A percentile compares a stretch with the other conserved stretches of the same genome.
Evolutionary conservation across 2,329 filamentous ascomycete genomes (phyloP).

Genomic region (Chalaropsis ovoidea): DNA sequence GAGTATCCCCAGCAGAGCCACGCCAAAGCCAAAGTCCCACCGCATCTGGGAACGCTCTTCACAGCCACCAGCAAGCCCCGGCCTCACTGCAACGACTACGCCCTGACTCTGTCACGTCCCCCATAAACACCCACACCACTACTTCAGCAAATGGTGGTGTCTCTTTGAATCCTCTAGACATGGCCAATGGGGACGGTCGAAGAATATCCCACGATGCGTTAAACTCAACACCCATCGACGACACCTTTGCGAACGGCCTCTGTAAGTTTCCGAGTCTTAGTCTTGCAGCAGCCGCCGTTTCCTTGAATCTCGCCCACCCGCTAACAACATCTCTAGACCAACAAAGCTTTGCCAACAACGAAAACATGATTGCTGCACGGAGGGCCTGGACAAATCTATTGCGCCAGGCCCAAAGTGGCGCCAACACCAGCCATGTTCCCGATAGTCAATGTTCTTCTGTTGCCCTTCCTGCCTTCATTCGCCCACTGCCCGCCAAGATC

Average conservation of each 20-base stretch:
- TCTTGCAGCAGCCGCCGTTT: conserved; percentile 3
- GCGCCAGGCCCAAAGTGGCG: conserved; percentile 29
- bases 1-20: conserved; percentile 16
- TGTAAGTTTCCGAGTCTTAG: conserved; percentile 8
- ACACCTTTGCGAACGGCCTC: conserved; percentile 6
- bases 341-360: conserved; percentile 28
- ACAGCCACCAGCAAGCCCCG: conserved; percentile 8
- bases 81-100: not conserved
- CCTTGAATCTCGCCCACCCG: conserved; percentile 32
- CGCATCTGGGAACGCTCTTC: not conserved
- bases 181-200: conserved; percentile 4
- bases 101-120: not conserved
- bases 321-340: conserved; percentile 30
- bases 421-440: conserved; percentile 23
- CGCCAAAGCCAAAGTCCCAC: conserved; percentile 16
- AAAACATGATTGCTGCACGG: conserved; percentile 22
- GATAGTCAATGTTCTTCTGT: conserved; percentile 13
- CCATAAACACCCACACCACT: not conserved
- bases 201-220: not conserved
- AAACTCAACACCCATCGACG: not conserved
- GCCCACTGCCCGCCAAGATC: conserved; percentile 66
- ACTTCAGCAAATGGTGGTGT: not conserved
- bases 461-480: conserved; percentile 59
- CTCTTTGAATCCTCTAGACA: conserved; percentile 9
- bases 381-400: conserved; percentile 21